A percentile compares a stretch with the other conserved stretches of the same genome.
These are phyloP conservation scores for Hordeum vulgare DNA, from an alignment of 176 grass and related monocot genomes.

Conservation along the genomic window DNA sequence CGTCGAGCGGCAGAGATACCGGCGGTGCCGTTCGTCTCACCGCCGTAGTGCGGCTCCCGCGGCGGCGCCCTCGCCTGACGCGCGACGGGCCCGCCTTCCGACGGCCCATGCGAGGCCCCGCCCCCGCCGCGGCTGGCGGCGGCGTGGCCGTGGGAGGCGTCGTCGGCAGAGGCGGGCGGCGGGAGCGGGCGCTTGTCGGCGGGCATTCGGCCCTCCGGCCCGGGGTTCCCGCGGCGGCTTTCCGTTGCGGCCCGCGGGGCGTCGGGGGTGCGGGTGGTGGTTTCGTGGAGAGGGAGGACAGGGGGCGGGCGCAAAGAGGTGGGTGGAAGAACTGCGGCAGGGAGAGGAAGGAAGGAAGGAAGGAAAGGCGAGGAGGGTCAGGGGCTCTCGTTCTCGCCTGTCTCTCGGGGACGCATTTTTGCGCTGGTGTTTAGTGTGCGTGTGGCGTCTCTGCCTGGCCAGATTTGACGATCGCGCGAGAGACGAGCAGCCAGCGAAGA, in stretches of 20 bases:
- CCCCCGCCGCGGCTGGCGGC: background rate
- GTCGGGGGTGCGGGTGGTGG: constrained; percentile 4
- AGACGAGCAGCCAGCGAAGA: background rate
- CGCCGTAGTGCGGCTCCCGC: background rate
- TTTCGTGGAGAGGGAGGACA: constrained; percentile 29
- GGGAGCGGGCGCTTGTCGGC: constrained; percentile 33
- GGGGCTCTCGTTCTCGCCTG: background rate
- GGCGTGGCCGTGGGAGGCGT: background rate
- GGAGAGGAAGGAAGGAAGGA: background rate
- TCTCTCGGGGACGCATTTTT: background rate
- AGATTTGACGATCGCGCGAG: constrained; percentile 25
- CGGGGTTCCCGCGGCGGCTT: constrained; percentile 1
- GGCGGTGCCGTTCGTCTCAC: constrained; percentile 25
- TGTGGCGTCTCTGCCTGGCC: background rate
- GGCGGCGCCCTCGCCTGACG: background rate
- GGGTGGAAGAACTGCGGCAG: constrained; percentile 8
- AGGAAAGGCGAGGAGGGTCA: background rate
- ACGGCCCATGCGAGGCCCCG: background rate
- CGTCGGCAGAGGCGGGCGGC: constrained; percentile 1
- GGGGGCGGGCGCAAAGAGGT: constrained; percentile 16
- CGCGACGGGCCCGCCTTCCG: background rate
- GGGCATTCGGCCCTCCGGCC: constrained; percentile 15
- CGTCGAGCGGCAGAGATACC: constrained; percentile 8
- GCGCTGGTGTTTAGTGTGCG: constrained; percentile 6
- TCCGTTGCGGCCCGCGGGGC: background rate